Base-by-base conservation (phyloP, 1,139 yeast genomes). In the Zygosaccharomyces sapae region DNA sequence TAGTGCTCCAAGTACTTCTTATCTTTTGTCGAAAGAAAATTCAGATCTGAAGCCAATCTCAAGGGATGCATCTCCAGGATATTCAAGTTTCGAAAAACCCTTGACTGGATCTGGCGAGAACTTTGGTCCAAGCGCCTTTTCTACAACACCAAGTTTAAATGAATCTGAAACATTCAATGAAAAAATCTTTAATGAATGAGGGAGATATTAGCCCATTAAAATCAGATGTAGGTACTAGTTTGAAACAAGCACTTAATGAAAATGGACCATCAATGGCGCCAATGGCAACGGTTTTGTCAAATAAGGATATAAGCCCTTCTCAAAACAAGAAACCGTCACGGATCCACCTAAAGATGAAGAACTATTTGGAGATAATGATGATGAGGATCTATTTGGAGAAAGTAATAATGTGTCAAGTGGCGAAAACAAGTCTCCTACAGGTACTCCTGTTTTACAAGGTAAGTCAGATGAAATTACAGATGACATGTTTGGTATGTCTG, bases 351-450 rank as follows among this genome's bases (percentile, higher is more conserved):
- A 43, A 9, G 53, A 57, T 31, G 50, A 58, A 25, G 60, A 58
- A 27, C 48, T 59, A 12, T 55, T 55, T 45, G 58, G 59, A 20
- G 57, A 57, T 37, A 57, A 51, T 5, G 59, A 59, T 33, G 59
- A n/a, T 24, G 68, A 59, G n/a, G 66, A 64, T 37, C 52, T 67
- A 12, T 62, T 67, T 43, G 67, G 66, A 13, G 66, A 63, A 22
- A 58, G 54, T n/a, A 63, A 59, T 22, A 58, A 56, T 13, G 48
- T 55, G 4, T 51, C 62, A 2, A 44, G 39, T 5, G 56, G 54
- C 16, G 55, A 44, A 33, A 31, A 36, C n/a, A 51, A 51, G 20
- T 37, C 47, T 1, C 46, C 41, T 22, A 38, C 33, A 6, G 41
- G 40, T 18, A 42, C 46, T 7, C 45, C 45, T 4, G 49, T 41